phyloP scores from a whole-genome alignment of 2,329 filamentous ascomycete genomes.

The Fusarium virguliforme region DNA sequence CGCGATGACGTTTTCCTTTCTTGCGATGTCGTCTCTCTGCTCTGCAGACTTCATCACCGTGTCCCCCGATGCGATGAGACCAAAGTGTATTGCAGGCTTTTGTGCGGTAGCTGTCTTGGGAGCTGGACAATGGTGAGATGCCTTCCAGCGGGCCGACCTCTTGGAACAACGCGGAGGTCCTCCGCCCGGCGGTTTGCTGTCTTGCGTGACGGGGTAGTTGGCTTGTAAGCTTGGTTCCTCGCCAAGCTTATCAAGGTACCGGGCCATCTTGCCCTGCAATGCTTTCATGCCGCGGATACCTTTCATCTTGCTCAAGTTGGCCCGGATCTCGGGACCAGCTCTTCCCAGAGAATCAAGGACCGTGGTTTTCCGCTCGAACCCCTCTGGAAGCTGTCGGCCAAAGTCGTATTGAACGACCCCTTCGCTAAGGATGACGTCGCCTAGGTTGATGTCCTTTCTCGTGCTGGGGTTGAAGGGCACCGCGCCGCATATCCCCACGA shows the following conservation, averaged over 20 bases:
- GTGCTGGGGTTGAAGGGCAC: background rate
- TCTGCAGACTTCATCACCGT: conserved; percentile 26
- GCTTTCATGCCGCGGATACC: background rate
- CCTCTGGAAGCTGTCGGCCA: accelerated
- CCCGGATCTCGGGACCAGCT: background rate
- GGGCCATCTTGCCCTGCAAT: accelerated
- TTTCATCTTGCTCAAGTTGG: accelerated
- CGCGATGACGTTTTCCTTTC: conserved; percentile 5
- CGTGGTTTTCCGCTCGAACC: accelerated
- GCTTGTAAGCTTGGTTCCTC: background rate
- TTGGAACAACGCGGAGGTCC: too few species aligned
- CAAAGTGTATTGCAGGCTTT: conserved; percentile 19
- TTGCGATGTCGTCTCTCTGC: conserved; percentile 5
- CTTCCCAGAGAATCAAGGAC: accelerated
- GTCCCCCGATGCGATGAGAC: conserved; percentile 22
- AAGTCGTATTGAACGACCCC: conserved; percentile 7
- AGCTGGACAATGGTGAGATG: background rate
- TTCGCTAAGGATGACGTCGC: conserved; percentile 13
- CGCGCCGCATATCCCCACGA: conserved; percentile 1
- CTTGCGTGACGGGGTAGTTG: background rate
- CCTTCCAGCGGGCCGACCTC: too few species aligned
- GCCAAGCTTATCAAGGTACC: background rate
- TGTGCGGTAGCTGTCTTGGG: background rate
- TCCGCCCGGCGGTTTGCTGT: background rate
- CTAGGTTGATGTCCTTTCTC: accelerated